phyloP scores from a whole-genome alignment of 306 rosid genomes.

The Sphenostylis stenocarpa region DNA sequence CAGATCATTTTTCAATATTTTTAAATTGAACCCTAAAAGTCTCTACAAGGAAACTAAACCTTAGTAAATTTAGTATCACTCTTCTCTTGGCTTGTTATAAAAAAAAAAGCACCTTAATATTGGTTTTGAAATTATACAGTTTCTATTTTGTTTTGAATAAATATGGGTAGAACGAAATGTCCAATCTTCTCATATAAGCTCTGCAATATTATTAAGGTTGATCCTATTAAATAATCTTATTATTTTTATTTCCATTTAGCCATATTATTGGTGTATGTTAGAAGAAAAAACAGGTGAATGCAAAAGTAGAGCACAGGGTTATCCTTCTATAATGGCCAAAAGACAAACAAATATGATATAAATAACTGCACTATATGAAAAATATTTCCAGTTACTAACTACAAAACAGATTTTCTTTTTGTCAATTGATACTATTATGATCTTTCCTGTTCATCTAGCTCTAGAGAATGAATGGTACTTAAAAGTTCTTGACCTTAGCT shows the following conservation, averaged over 20 bases:
- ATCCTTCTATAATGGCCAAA: background rate
- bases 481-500: background rate
- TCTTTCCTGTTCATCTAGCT: conserved; percentile 5
- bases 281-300: background rate
- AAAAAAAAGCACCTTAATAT: background rate
- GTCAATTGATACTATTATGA: background rate
- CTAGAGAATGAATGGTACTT: background rate
- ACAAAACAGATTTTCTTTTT: background rate
- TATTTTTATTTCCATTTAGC: background rate
- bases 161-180: background rate
- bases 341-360: background rate
- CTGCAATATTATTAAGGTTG: background rate
- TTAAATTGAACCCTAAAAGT: background rate
- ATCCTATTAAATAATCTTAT: background rate
- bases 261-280: background rate
- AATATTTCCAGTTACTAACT: background rate
- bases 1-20: background rate
- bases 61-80: background rate
- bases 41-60: background rate
- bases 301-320: background rate
- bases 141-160: background rate
- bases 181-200: too few species aligned
- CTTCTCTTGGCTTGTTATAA: background rate
- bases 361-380: background rate
- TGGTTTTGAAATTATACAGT: background rate